Evolutionary conservation across 148 eudicot species (phyloP).

Genomic region (Fagopyrum homotropicum): DNA sequence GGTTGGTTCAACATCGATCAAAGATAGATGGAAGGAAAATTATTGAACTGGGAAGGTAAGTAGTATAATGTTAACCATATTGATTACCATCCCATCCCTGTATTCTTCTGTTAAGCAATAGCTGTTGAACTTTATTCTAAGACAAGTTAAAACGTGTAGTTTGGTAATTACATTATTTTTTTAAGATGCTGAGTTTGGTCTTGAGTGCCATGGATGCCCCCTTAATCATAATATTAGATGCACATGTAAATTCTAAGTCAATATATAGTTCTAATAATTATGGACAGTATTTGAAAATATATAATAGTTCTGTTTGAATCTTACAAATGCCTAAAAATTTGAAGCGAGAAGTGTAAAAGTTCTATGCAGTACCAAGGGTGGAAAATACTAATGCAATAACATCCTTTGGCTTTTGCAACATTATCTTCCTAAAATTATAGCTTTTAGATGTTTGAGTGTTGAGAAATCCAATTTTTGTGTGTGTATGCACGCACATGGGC

Average conservation of each 20-base stretch:
- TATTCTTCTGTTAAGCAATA: neutral
- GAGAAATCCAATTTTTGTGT: neutral
- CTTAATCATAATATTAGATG: neutral
- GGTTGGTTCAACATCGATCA: slow-evolving; percentile 70
- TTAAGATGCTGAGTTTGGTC: neutral
- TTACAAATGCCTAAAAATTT: neutral
- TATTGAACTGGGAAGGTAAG: slow-evolving; percentile 88
- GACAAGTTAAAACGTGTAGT: neutral
- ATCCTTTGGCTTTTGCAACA: neutral
- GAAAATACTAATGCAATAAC: neutral
- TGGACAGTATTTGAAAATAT: neutral
- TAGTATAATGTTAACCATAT: slow-evolving; percentile 13
- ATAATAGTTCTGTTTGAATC: neutral
- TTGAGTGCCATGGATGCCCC: neutral
- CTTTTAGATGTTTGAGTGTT: neutral
- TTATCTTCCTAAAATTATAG: neutral
- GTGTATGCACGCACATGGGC: neutral
- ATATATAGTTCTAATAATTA: neutral
- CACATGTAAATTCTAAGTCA: neutral
- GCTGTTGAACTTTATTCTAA: neutral
- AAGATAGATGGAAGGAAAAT: slow-evolving; percentile 61
- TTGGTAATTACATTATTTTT: neutral
- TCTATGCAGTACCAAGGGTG: neutral
- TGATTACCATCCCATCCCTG: neutral
- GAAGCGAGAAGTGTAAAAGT: neutral